Base-by-base conservation (phyloP, 139 green algal genomes). In the Deuterostichococcus epilithicus region DNA sequence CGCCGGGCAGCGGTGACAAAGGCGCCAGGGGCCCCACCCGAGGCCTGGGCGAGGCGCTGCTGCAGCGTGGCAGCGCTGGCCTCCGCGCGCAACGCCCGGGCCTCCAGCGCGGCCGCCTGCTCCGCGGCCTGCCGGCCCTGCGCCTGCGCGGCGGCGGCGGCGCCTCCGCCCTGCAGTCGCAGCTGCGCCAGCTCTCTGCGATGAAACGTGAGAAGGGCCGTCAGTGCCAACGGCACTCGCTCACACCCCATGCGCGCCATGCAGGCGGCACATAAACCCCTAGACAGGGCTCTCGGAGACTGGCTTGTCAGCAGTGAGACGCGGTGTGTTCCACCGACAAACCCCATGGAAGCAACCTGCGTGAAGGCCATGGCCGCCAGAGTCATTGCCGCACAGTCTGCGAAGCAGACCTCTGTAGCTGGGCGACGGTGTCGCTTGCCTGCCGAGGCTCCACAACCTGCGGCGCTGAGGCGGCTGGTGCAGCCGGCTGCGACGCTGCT, bases 361-460 rank as follows among this genome's bases (percentile, higher is more conserved):
- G n/a, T n/a, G n/a, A n/a, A n/a, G n/a, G n/a, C n/a, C n/a, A n/a
- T n/a, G n/a, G n/a, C n/a, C n/a, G n/a, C n/a, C n/a, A n/a, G n/a
- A n/a, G n/a, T n/a, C n/a, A n/a, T n/a, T n/a, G n/a, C n/a, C n/a
- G n/a, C n/a, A n/a, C 34, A 5, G 73, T 47, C 36, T 72, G 45
- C 52, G 47, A 68, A 1, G 67, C 20, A 33, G 76, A 36, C 32
- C 76, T 18, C 68, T 79, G 72, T 30, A 77, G 25, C 68, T 70
- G 75, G 63, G 39, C 67, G 45, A 63, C 28, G 52, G 52, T 63
- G 52, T 2, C 65, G 2, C n/a, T 15, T 13, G 13, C 26, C 70
- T 52, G 42, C 42, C 2, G 52, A 13, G 36, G 32, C n/a, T 36
- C 6, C 33, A 20, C 28, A 25, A 0, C 1, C 44, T 47, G 60